These are phyloP conservation scores for Geotrichum citri-aurantii DNA, from an alignment of 1,139 yeast species.

Conservation along the genomic window DNA sequence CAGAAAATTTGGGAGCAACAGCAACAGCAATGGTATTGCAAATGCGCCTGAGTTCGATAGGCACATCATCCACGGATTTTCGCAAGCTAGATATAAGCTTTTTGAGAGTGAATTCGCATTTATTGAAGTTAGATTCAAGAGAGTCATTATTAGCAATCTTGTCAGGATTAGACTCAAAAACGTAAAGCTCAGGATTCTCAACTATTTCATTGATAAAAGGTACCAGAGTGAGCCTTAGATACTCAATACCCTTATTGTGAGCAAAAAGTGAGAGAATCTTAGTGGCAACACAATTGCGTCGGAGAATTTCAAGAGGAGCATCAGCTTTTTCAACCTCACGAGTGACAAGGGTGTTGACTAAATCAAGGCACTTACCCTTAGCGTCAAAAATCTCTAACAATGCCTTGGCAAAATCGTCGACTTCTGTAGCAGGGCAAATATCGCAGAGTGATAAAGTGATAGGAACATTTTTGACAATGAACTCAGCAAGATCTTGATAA, in stretches of 20 bases:
- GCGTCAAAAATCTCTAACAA: constrained; percentile 55
- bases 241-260: constrained; percentile 56
- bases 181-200: constrained; percentile 49
- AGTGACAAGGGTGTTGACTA: constrained; percentile 52
- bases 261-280: constrained; percentile 69
- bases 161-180: constrained; percentile 47
- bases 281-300: constrained; percentile 80
- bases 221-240: constrained; percentile 48
- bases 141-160: constrained; percentile 41
- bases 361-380: constrained; percentile 48
- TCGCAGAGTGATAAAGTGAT: constrained; percentile 29
- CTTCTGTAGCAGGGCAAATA: constrained; percentile 57
- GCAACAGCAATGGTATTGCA: constrained; percentile 57
- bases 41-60: constrained; percentile 56
- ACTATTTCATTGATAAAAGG: constrained; percentile 54
- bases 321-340: constrained; percentile 59
- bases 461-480: constrained; percentile 20
- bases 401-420: constrained; percentile 69
- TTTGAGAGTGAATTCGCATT: constrained; percentile 53
- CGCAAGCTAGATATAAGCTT: constrained; percentile 53
- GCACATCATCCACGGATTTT: constrained; percentile 49
- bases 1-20: constrained; percentile 56
- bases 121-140: constrained; percentile 42
- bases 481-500: constrained; percentile 32
- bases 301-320: constrained; percentile 63